Evolutionary conservation across 352 stramenopile species (phyloP).

Genomic region (Paralagenidium karlingii): DNA sequence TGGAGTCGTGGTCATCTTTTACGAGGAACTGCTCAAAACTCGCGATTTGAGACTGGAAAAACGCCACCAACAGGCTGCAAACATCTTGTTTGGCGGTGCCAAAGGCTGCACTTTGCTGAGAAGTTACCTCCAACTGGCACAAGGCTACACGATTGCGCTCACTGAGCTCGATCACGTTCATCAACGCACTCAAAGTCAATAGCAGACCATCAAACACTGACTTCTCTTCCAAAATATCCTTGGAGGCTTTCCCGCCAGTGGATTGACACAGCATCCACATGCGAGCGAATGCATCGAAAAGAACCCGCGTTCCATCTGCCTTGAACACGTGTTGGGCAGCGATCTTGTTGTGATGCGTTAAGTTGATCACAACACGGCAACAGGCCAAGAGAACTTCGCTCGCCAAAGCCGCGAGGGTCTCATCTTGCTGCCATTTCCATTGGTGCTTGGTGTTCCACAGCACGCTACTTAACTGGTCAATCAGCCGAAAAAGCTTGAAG

Average conservation of each 20-base stretch:
- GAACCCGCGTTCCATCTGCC: constrained; percentile 20
- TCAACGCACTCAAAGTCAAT: constrained; percentile 51
- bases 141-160: constrained; percentile 30
- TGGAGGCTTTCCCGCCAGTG: neutral
- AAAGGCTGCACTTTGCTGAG: neutral
- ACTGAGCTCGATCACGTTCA: constrained; percentile 57
- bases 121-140: constrained; percentile 6
- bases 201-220: constrained; percentile 42
- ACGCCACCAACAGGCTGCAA: constrained; percentile 27
- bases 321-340: constrained; percentile 23
- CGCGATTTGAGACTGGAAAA: constrained; percentile 39
- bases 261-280: constrained; percentile 10
- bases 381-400: constrained; percentile 28
- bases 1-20: neutral
- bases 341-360: constrained; percentile 55
- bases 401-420: constrained; percentile 15
- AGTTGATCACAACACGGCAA: constrained; percentile 60
- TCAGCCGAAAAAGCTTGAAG: constrained; percentile 17
- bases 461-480: constrained; percentile 18
- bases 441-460: constrained; percentile 14
- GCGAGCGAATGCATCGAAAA: constrained; percentile 29
- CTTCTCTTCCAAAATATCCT: constrained; percentile 16
- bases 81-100: constrained; percentile 1
- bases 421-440: constrained; percentile 12
- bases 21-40: constrained; percentile 35